phyloP scores from a whole-genome alignment of 306 rosid species.

The Quercus agrifolia region DNA sequence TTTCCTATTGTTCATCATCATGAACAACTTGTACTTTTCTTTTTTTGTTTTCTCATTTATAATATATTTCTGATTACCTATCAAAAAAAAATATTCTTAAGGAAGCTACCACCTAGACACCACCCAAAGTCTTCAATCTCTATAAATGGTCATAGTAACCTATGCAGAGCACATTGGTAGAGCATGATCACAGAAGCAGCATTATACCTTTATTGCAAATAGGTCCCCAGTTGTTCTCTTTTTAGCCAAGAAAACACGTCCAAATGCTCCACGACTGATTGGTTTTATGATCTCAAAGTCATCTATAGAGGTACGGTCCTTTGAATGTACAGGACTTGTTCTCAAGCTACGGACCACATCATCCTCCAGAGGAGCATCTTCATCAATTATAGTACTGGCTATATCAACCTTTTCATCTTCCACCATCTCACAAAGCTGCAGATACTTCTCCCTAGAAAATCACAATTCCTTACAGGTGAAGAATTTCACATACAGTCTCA shows the following conservation, averaged over 20 bases:
- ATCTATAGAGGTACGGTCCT: slow-evolving; percentile 94
- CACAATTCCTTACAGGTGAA: slow-evolving; percentile 17
- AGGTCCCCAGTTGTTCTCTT: slow-evolving; percentile 99
- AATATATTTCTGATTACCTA: no score
- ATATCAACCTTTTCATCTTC: slow-evolving; percentile 89
- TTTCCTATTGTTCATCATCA: no score
- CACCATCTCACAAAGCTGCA: slow-evolving; percentile 94
- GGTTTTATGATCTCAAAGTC: slow-evolving; percentile 97
- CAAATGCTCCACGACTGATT: slow-evolving; percentile 98
- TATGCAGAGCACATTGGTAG: not conserved
- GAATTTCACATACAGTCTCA: not conserved
- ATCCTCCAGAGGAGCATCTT: slow-evolving; percentile 86
- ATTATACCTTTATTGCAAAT: slow-evolving; percentile 85
- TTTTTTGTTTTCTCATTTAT: no score
- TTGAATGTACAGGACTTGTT: slow-evolving; percentile 88
- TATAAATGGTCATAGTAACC: not conserved
- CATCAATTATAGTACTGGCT: slow-evolving; percentile 70
- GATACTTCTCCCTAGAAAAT: slow-evolving; percentile 84
- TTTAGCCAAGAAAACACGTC: slow-evolving; percentile 97
- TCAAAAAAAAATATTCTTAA: no score
- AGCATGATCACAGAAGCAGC: slow-evolving; percentile 9
- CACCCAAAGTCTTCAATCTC: no score
- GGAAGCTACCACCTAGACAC: no score
- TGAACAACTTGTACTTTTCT: no score
- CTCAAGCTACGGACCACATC: slow-evolving; percentile 89